Conservation (phyloP, 495 filamentous ascomycete species). For the Talaromyces thailandensis region DNA sequence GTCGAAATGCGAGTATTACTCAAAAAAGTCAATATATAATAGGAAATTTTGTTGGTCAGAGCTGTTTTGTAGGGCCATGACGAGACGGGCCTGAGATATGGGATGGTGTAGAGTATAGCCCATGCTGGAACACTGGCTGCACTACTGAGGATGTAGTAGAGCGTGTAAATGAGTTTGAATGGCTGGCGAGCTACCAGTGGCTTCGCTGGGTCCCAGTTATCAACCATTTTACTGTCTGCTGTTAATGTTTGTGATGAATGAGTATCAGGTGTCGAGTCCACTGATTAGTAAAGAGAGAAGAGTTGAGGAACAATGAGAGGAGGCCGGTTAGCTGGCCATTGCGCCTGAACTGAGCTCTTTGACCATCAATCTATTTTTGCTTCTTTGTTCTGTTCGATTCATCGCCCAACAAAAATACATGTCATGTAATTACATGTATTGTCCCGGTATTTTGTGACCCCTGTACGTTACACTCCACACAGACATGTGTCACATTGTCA, state of each 20-base stretch:
- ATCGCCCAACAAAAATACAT: background rate
- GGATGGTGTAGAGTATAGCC: background rate
- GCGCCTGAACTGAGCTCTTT: background rate
- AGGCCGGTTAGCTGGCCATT: background rate
- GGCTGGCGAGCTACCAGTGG: constrained; percentile 4
- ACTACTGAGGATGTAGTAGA: background rate
- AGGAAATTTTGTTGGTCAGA: background rate
- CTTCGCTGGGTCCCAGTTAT: background rate
- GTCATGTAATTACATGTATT: background rate
- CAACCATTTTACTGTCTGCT: background rate
- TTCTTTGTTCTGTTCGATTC: background rate
- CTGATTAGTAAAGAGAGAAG: background rate
- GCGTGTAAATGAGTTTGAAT: background rate
- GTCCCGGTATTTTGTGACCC: background rate
- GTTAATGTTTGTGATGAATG: background rate
- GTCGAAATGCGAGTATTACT: background rate
- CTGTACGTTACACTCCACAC: background rate
- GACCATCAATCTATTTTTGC: background rate
- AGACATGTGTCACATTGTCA: background rate
- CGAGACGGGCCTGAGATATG: background rate
- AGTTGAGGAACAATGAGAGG: background rate
- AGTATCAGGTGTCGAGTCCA: background rate
- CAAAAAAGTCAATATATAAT: background rate
- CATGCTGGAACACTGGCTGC: background rate
- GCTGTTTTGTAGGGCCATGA: constrained; percentile 4